phyloP scores from a whole-genome alignment of 2,329 filamentous ascomycete genomes.

The Neofusicoccum parvum region DNA sequence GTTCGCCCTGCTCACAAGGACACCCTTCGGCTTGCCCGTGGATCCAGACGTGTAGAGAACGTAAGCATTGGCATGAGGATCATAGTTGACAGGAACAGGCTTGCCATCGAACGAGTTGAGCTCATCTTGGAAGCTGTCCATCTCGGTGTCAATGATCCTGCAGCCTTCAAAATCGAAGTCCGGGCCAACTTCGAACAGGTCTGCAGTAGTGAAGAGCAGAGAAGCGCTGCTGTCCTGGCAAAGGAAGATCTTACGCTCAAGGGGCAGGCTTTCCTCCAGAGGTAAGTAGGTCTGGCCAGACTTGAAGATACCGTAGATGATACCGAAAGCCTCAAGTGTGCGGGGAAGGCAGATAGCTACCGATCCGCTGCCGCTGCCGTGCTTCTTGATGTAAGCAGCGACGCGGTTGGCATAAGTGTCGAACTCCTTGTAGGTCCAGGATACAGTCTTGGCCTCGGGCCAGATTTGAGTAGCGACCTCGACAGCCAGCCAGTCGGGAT shows the following conservation, averaged over 20 bases:
- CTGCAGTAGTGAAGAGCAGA: conserved; percentile 17
- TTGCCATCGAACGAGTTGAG: background rate
- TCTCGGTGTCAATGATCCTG: conserved; percentile 23
- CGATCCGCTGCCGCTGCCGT: conserved; percentile 39
- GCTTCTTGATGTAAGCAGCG: conserved; percentile 49
- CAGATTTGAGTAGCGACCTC: conserved; percentile 62
- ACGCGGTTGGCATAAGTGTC: conserved; percentile 15
- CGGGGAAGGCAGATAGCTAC: conserved; percentile 79
- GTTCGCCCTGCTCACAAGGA: conserved; percentile 42
- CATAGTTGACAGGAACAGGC: background rate
- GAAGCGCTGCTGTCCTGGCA: conserved; percentile 28
- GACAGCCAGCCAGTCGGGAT: conserved; percentile 66
- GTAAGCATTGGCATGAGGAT: conserved; percentile 8
- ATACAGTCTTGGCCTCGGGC: conserved; percentile 55
- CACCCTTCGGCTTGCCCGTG: conserved; percentile 97
- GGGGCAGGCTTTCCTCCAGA: conserved; percentile 40
- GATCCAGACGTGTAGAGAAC: conserved; percentile 96
- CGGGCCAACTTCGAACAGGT: conserved; percentile 25
- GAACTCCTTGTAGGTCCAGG: conserved; percentile 23
- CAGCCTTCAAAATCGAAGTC: conserved; percentile 25
- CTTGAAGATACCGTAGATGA: conserved; percentile 46
- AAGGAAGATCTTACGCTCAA: conserved; percentile 38
- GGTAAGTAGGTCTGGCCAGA: conserved; percentile 40
- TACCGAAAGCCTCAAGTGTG: conserved; percentile 74
- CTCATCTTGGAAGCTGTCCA: background rate